phyloP scores from a whole-genome alignment of 495 filamentous ascomycete species.

The Astrothelium macrocarpum region DNA sequence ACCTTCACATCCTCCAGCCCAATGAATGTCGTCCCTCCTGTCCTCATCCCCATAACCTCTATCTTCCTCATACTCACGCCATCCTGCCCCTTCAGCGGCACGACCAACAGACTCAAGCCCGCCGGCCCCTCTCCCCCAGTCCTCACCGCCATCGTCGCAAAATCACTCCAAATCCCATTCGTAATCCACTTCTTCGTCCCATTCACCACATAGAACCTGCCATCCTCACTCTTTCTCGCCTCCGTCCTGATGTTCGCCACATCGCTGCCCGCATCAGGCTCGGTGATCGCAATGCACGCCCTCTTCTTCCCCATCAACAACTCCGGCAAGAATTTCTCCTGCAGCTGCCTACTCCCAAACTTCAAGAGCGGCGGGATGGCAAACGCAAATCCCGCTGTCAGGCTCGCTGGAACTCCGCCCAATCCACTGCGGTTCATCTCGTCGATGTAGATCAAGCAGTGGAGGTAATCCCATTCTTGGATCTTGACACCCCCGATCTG shows the following conservation, averaged over 20 bases:
- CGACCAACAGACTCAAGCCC: constrained; percentile 56
- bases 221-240: constrained; percentile 52
- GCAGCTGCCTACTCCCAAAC: no score
- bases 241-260: constrained; percentile 62
- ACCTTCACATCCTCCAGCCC: constrained; percentile 65
- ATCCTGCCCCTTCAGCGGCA: constrained; percentile 52
- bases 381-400: no score
- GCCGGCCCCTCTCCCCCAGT: constrained; percentile 55
- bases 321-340: no score
- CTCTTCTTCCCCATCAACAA: constrained; percentile 55
- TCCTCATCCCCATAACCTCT: constrained; percentile 48
- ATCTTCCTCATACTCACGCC: constrained; percentile 60
- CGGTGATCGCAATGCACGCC: constrained; percentile 68
- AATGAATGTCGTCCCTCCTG: constrained; percentile 65
- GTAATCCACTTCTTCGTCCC: constrained; percentile 73
- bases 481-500: no score
- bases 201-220: constrained; percentile 60
- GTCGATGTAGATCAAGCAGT: no score
- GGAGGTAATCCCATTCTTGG: no score
- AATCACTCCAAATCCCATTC: constrained; percentile 68
- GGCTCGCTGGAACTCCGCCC: no score
- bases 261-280: constrained; percentile 55
- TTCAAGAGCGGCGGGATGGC: no score
- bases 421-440: no score
- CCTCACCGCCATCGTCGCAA: constrained; percentile 64